Conservation (phyloP, 2,329 filamentous ascomycete species). For the Emericellopsis cladophorae region DNA sequence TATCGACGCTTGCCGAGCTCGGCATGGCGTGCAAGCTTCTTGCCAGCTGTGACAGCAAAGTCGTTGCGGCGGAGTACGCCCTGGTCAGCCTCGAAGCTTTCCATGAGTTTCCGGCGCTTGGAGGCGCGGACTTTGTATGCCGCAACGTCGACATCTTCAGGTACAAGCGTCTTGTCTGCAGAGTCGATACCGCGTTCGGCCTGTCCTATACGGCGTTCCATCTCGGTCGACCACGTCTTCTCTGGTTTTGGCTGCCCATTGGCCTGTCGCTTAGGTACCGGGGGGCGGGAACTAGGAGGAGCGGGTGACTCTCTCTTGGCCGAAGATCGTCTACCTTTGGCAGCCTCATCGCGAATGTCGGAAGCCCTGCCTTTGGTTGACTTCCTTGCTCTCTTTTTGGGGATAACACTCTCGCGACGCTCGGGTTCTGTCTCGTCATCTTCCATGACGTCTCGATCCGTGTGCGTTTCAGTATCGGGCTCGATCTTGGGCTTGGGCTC, state of each 20-base stretch:
- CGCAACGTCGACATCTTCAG: constrained; percentile 26
- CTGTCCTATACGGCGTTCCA: constrained; percentile 26
- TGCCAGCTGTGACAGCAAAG: constrained; percentile 43
- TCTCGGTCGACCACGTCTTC: constrained; percentile 44
- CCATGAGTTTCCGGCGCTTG: constrained; percentile 59
- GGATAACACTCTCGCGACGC: constrained; percentile 7
- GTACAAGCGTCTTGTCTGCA: constrained; percentile 31
- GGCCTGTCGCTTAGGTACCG: constrained; percentile 35
- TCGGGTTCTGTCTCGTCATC: constrained; percentile 23
- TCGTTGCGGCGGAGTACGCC: constrained; percentile 50
- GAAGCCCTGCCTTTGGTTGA: constrained; percentile 37
- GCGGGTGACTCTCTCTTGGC: constrained; percentile 33
- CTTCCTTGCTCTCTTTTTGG: constrained; percentile 18
- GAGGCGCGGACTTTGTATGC: constrained; percentile 42
- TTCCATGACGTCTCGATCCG: constrained; percentile 9
- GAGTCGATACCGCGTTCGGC: constrained; percentile 28
- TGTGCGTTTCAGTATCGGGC: constrained; percentile 5
- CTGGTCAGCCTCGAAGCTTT: constrained; percentile 48
- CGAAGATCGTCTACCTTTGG: constrained; percentile 39
- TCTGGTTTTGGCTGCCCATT: constrained; percentile 50
- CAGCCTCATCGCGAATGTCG: constrained; percentile 36
- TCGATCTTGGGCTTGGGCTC: constrained; percentile 4
- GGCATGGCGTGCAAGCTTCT: constrained; percentile 55
- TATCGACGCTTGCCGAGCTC: constrained; percentile 64
- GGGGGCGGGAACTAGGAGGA: constrained; percentile 28